Conservation (phyloP, 768 basidiomycete genomes). For the Lyophyllum shimeji region DNA sequence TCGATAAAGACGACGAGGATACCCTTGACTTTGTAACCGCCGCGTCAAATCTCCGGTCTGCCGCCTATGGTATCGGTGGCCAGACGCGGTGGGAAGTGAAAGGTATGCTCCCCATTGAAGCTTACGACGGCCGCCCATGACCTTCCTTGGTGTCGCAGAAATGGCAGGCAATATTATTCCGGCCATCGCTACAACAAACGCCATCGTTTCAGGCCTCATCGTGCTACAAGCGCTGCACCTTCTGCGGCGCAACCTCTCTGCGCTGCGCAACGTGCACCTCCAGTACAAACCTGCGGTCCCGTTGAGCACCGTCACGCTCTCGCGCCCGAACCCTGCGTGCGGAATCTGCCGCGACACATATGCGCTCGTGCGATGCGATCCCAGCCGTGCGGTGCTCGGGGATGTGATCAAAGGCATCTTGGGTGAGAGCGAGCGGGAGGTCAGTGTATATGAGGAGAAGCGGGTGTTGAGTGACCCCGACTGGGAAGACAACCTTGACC, state of each 20-base stretch:
- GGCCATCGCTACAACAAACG: constrained; percentile 98
- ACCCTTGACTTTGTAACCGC: constrained; percentile 96
- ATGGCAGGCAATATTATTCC: constrained; percentile 99
- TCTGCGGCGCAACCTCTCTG: constrained; percentile 60
- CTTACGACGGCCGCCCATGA: background rate
- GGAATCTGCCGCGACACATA: constrained; percentile 89
- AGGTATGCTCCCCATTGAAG: constrained; percentile 44
- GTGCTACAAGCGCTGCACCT: constrained; percentile 91
- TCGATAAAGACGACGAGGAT: constrained; percentile 98
- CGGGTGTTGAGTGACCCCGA: constrained; percentile 90
- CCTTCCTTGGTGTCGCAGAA: constrained; percentile 46
- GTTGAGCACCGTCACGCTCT: constrained; percentile 66
- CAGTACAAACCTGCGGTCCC: constrained; percentile 81
- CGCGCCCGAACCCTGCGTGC: constrained; percentile 73
- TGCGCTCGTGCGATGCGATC: constrained; percentile 70
- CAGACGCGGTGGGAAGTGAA: constrained; percentile 98
- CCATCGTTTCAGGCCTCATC: constrained; percentile 92
- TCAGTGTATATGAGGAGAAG: constrained; percentile 86
- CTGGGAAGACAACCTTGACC: constrained; percentile 84
- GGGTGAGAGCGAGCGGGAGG: constrained; percentile 54
- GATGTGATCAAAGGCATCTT: constrained; percentile 72
- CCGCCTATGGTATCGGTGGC: constrained; percentile 82
- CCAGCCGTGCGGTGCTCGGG: constrained; percentile 62
- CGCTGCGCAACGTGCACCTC: constrained; percentile 73
- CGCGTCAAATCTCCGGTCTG: constrained; percentile 88